Evolutionary conservation across 352 stramenopile species (phyloP), one percentile per base, ranked within the genome.

Genomic region (Pythium phragmiticola): DNA sequence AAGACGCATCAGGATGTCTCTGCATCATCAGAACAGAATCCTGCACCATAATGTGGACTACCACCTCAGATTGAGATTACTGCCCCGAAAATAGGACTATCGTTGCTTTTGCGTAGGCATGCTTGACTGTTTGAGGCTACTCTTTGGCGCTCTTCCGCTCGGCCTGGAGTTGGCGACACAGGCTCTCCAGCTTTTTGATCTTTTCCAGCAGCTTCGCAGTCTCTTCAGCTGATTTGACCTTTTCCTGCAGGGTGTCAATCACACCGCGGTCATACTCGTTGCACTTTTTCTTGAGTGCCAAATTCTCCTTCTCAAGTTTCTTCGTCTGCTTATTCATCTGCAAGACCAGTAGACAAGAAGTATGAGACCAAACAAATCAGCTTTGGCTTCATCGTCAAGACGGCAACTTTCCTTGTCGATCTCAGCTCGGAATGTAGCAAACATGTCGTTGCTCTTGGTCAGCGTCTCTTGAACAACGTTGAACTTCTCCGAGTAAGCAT

Each of bases 391-490:
- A 46, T 16, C 39, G 39, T 30, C n/a, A 21, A 16, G 0, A 23
- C n/a, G 47, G 26, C 14, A 16, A 50, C 43, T n/a, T 21, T 78
- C 78, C 76, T 94, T 94, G 63, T 92, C 83, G 72, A 95, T 94
- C 54, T 95, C 87, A n/a, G 85, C 69, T 23, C 87, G 84, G 64
- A 94, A 89, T 4, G 78, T 90, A 7, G 73, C 74, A 54, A 95
- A 95, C 83, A 95, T 90, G 36, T 88, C 72, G 57, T 95, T 93
- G 70, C 84, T 95, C 61, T 94, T 92, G 17, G 75, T 79, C 11
- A 95, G 76, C 9, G 84, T 95, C 46, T 95, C 83, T 65, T 95
- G 84, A 7, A 94, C 84, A 9, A 87, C 72, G 37, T 92, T 83
- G 54, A 94, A 94, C 69, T 94, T 94, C 41, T 93, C 83, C 26